Base-by-base conservation (phyloP, 2,329 filamentous ascomycete genomes). In the Cercospora nicotianae region DNA sequence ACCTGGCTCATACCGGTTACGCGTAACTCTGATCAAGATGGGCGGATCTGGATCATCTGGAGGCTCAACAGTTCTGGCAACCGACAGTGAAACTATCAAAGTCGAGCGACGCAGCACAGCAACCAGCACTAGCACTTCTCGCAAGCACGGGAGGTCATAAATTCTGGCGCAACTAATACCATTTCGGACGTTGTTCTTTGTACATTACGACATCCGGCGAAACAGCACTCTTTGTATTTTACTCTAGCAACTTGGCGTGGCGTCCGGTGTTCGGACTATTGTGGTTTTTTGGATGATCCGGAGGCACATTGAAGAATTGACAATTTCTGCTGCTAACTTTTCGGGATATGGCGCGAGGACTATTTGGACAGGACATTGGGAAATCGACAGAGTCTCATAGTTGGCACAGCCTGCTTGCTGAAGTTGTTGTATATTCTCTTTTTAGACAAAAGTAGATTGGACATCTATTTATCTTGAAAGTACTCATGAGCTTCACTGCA, bases 31-130 rank as follows among this genome's bases (percentile, higher is more conserved):
- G 23, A 72, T 77, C 65, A 74, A 76, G 66, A 77, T 76, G 72
- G 69, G 71, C 51, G 58, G 62, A 13, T 64, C 69, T 3, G 71
- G 69, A 5, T 61, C 70, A 12, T 71, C 72, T 13, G 70, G 72
- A 16, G 71, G 64, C 13, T 67, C 72, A 3, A 75, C 66, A 18
- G 63, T 78, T 18, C 33, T 72, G 8, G 65, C 72, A 6, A 69
- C 73, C 39, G 76, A 78, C 61, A 78, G 75, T 66, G 75, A 78
- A 26, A 59, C 71, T 5, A 74, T 77, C 70, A 75, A 71, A 59
- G 74, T 77, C 28, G 75, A 77, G 63, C 68, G 75, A 57, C 64
- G 74, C 39, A 48, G 58, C 13, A 60, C 68, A 18, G 68, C 60
- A 2, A 39, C 33, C 30, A 66, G 26, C 31, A 61, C 20, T 7